Percentiles rank a stretch among this genome's conserved stretches.
Conservation (phyloP, 129 eudicot species). For the Flaveria ramosissima region DNA sequence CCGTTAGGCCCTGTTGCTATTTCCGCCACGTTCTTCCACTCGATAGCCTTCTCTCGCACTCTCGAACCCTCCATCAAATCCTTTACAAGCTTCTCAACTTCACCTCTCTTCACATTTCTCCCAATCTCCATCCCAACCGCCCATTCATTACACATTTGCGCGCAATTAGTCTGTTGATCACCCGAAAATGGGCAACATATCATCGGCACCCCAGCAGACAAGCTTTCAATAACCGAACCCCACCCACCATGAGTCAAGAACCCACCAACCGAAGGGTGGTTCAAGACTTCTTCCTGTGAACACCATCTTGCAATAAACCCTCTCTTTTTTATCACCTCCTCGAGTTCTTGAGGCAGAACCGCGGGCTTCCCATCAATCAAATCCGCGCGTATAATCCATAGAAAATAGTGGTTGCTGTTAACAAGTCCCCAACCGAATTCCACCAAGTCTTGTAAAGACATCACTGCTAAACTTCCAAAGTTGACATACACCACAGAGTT, state of each 20-base stretch:
- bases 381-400: slow-evolving; percentile 34
- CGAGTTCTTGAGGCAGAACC: slow-evolving; percentile 23
- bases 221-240: slow-evolving; percentile 35
- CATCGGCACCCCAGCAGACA: slow-evolving; percentile 41
- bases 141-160: slow-evolving; percentile 26
- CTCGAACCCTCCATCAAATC: slow-evolving; percentile 24
- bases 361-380: slow-evolving; percentile 18
- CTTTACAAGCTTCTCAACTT: slow-evolving; percentile 21
- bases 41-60: slow-evolving; percentile 11
- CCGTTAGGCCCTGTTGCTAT: not conserved
- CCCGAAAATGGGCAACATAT: slow-evolving; percentile 31
- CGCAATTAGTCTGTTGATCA: slow-evolving; percentile 34
- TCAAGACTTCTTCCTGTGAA: slow-evolving; percentile 32
- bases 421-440: slow-evolving; percentile 34
- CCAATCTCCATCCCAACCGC: slow-evolving; percentile 33
- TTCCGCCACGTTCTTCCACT: slow-evolving; percentile 30
- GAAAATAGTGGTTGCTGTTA: slow-evolving; percentile 20
- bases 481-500: slow-evolving; percentile 40
- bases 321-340: slow-evolving; percentile 1
- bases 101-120: slow-evolving; percentile 19
- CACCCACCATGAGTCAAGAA: slow-evolving; percentile 36
- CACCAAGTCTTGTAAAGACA: slow-evolving; percentile 24
- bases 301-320: slow-evolving; percentile 29
- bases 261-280: slow-evolving; percentile 30
- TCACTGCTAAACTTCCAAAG: slow-evolving; percentile 40